Conservation (phyloP, 2,329 filamentous ascomycete genomes). For the Clonostachys solani region DNA sequence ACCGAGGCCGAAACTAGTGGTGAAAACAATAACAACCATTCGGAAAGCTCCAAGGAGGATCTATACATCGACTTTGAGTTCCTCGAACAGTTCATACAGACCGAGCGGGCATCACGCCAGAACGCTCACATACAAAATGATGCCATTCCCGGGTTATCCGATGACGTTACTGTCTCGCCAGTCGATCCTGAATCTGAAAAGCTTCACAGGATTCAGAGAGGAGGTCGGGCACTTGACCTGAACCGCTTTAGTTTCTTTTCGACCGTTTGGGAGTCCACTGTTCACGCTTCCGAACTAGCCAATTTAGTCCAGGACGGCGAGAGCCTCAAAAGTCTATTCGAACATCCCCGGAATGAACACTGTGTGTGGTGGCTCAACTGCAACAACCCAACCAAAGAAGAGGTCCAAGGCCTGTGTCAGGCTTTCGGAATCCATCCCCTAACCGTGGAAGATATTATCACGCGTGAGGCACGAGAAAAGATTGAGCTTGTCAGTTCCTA, state of each 20-base stretch:
- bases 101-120: conserved; percentile 41
- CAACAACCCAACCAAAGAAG: conserved; percentile 83
- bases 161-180: too few species aligned
- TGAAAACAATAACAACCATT: too few species aligned
- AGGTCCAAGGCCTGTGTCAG: conserved; percentile 83
- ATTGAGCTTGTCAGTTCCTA: conserved; percentile 97
- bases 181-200: conserved; percentile 4
- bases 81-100: conserved; percentile 83
- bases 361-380: conserved; percentile 99
- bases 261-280: conserved; percentile 87
- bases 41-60: conserved; percentile 49
- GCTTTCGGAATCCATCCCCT: conserved; percentile 94
- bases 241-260: conserved; percentile 97
- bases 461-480: conserved; percentile 94
- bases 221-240: conserved; percentile 55
- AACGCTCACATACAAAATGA: conserved; percentile 20
- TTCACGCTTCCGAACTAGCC: conserved; percentile 84
- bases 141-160: too few species aligned
- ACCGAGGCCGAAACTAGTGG: too few species aligned
- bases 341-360: conserved; percentile 58
- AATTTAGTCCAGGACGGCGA: conserved; percentile 87
- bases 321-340: conserved; percentile 82
- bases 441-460: conserved; percentile 93
- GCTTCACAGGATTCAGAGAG: conserved; percentile 32
- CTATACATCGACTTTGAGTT: conserved; percentile 90